Conservation (phyloP, 306 rosid genomes). For the Glycyrrhiza uralensis region DNA sequence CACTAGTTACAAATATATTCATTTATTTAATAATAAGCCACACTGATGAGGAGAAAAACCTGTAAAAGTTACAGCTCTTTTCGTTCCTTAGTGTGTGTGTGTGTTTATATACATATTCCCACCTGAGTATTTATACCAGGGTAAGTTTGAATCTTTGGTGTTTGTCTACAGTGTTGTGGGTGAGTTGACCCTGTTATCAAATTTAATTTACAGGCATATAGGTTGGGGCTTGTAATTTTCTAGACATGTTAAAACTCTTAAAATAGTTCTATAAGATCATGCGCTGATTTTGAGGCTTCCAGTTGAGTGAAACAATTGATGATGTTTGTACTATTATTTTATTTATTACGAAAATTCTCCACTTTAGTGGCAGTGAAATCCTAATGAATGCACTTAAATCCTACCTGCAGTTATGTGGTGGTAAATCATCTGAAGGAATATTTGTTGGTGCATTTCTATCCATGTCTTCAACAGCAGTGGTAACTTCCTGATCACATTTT, state of each 20-base stretch:
- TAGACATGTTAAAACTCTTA: neutral
- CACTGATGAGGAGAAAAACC: neutral
- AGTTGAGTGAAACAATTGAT: conserved; percentile 10
- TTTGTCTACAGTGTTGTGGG: neutral
- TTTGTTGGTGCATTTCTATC: conserved; percentile 85
- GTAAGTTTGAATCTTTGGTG: neutral
- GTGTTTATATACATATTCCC: neutral
- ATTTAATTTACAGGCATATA: neutral
- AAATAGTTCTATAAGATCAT: conserved; percentile 7
- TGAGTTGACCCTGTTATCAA: conserved; percentile 1
- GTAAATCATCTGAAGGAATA: conserved; percentile 90
- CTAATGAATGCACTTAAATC: conserved; percentile 37
- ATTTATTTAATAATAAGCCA: neutral
- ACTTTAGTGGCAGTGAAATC: conserved; percentile 21
- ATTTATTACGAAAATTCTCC: neutral
- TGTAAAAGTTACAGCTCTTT: neutral
- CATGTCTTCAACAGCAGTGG: conserved; percentile 99
- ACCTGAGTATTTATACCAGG: neutral
- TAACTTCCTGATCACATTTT: conserved; percentile 35
- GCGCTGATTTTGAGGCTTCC: conserved; percentile 11
- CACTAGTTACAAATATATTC: neutral
- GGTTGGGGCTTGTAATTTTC: neutral
- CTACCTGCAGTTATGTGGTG: conserved; percentile 89
- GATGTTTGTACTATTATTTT: neutral
- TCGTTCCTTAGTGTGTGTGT: neutral